Conservation (phyloP, 2,329 filamentous ascomycete genomes). For the Coccinonectria pachysandricola region DNA sequence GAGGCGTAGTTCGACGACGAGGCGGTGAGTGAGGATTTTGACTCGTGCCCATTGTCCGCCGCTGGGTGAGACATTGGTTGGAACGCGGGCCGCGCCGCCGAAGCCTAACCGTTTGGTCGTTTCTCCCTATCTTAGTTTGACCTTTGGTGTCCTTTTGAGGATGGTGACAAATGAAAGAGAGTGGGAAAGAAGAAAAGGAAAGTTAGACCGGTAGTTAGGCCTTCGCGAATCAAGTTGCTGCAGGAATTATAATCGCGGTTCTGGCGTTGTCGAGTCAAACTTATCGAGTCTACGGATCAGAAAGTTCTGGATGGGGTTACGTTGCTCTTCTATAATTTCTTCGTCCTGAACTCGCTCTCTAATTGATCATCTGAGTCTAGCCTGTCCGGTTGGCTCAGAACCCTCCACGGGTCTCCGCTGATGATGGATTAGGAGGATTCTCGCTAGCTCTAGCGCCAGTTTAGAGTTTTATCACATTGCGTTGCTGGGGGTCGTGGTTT, state of each 20-base stretch:
- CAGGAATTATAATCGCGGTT: slow-evolving; percentile 1
- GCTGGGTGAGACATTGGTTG: slow-evolving; percentile 8
- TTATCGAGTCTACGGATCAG: slow-evolving; percentile 3
- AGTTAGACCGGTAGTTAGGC: no score
- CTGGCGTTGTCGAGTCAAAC: slow-evolving; percentile 1
- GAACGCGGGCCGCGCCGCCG: slow-evolving; percentile 12
- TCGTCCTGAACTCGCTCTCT: slow-evolving; percentile 5
- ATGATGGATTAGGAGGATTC: slow-evolving; percentile 2
- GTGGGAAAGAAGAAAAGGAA: neutral
- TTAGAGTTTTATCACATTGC: slow-evolving; percentile 5
- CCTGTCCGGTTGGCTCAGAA: slow-evolving; percentile 2
- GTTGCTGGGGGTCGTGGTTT: slow-evolving; percentile 1
- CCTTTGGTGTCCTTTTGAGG: slow-evolving; percentile 1
- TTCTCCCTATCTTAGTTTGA: slow-evolving; percentile 6
- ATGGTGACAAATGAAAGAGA: neutral
- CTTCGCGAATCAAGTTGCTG: no score
- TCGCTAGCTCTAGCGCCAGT: slow-evolving; percentile 2
- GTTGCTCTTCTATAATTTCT: slow-evolving; percentile 9
- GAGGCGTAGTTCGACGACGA: slow-evolving; percentile 13
- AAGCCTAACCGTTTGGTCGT: slow-evolving; percentile 5
- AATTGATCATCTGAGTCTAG: slow-evolving; percentile 5
- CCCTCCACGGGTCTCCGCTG: slow-evolving; percentile 1
- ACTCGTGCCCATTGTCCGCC: slow-evolving; percentile 6
- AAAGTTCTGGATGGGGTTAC: slow-evolving; percentile 5
- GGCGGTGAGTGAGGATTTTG: slow-evolving; percentile 10